Conservation (phyloP, 1,284 basidiomycete species). For the Ustilago xerochloae region DNA sequence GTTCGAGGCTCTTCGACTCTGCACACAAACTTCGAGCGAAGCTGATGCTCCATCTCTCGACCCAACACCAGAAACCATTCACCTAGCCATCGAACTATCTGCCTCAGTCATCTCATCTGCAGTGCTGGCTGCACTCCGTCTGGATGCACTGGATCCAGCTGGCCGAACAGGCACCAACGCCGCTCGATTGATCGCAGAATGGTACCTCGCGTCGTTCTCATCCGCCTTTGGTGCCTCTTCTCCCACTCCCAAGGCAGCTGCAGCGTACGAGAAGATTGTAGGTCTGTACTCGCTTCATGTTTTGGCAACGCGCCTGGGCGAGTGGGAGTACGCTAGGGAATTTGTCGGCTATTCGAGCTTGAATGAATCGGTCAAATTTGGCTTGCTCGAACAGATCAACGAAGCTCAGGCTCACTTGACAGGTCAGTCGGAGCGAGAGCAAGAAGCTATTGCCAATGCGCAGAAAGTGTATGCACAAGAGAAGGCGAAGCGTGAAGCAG, state of each 20-base stretch:
- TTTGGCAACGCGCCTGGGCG: slow-evolving; percentile 43
- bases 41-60: slow-evolving; percentile 42
- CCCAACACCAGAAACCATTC: slow-evolving; percentile 35
- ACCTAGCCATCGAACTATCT: slow-evolving; percentile 44
- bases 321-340: slow-evolving; percentile 60
- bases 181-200: slow-evolving; percentile 54
- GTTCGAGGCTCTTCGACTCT: slow-evolving; percentile 47
- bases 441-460: slow-evolving; percentile 26
- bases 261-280: slow-evolving; percentile 53
- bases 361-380: slow-evolving; percentile 39
- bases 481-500: slow-evolving; percentile 37
- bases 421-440: slow-evolving; percentile 33
- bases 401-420: slow-evolving; percentile 26
- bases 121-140: slow-evolving; percentile 50
- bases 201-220: slow-evolving; percentile 51
- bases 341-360: slow-evolving; percentile 55
- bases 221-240: slow-evolving; percentile 26
- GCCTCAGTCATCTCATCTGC: slow-evolving; percentile 49
- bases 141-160: slow-evolving; percentile 29
- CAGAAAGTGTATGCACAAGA: slow-evolving; percentile 45
- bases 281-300: slow-evolving; percentile 56
- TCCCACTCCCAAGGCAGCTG: slow-evolving; percentile 29
- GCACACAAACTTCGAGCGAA: slow-evolving; percentile 27
- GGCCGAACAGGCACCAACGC: slow-evolving; percentile 35
- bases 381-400: slow-evolving; percentile 46